Evolutionary conservation across 139 green algal genomes (phyloP), one percentile per base, ranked within the genome.

Genomic region (Helicosporidium sp.): DNA sequence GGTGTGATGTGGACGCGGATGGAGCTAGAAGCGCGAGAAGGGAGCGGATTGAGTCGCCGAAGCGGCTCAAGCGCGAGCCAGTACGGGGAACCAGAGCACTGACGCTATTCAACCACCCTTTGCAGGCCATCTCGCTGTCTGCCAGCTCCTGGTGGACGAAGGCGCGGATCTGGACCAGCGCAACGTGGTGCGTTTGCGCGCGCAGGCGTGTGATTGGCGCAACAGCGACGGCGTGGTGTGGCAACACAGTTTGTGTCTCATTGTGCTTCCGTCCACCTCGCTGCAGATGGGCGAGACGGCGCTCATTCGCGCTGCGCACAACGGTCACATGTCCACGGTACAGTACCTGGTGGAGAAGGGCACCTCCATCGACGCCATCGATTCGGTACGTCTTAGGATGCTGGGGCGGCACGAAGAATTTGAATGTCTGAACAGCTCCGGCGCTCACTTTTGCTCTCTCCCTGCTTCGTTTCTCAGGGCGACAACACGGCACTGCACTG

Each of bases 401-500:
- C n/a, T n/a, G n/a, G n/a, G n/a, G n/a, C 13, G 16, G 12, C 45
- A 51, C 45, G 18, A 48, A 31, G 31, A 19, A 48, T 17, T 26
- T 29, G 7, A 18, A n/a, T n/a, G n/a, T n/a, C n/a, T n/a, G n/a
- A n/a, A n/a, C n/a, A n/a, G 43, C 16, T n/a, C n/a, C n/a, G n/a
- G n/a, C n/a, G n/a, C n/a, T n/a, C n/a, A n/a, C n/a, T n/a, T n/a
- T n/a, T n/a, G n/a, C n/a, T 37, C 31, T 10, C 31, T 37, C 31
- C 31, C 13, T 37, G 0, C 13, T 37, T 13, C 31, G 10, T 13
- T 10, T n/a, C 23, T 23, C 74, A 85, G 73, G 83, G 85, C n/a
- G 83, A 92, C 52, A 95, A 93, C 77, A 87, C 79, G 2, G 61
- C 83, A 13, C 68, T 95, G 54, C 85, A 95, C 64, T 95, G 85